Conservation (phyloP, 2,329 filamentous ascomycete genomes). For the Phialophora macrospora region DNA sequence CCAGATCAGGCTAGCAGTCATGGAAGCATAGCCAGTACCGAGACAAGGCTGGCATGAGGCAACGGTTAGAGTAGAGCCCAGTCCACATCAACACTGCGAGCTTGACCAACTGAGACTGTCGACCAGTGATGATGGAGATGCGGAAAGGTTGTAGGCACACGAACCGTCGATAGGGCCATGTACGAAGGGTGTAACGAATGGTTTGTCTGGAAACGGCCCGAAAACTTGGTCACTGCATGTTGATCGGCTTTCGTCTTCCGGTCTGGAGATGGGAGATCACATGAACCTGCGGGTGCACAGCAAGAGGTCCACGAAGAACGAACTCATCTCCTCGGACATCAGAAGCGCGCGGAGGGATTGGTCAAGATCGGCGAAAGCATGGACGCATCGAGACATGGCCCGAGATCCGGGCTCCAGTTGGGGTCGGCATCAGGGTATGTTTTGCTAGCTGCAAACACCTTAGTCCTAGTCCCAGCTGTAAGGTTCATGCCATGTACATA, state of each 20-base stretch:
- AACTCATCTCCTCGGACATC: conserved; percentile 12
- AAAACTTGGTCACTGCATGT: background rate
- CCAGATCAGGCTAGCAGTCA: too few species aligned
- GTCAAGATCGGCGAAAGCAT: too few species aligned
- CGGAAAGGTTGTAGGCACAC: background rate
- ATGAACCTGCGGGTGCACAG: background rate
- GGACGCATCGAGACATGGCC: background rate
- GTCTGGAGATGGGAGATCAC: background rate
- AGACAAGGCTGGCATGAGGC: too few species aligned
- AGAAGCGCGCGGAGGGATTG: background rate
- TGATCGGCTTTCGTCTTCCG: conserved; percentile 1
- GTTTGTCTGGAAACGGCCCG: too few species aligned
- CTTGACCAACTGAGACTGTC: background rate
- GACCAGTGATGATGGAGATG: background rate
- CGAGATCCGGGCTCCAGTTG: background rate
- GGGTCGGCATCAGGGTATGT: background rate
- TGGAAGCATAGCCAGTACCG: too few species aligned
- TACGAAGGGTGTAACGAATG: too few species aligned
- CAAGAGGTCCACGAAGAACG: conserved; percentile 3
- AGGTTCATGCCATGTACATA: too few species aligned
- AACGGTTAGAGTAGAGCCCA: too few species aligned
- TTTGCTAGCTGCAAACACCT: background rate
- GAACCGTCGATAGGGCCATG: background rate
- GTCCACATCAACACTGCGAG: too few species aligned
- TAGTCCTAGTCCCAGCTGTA: background rate